Percentiles rank a stretch among this genome's conserved stretches.
Evolutionary conservation across 164 flowering plant genomes (phyloP).

Genomic region (Tetrastigma voinierianum): DNA sequence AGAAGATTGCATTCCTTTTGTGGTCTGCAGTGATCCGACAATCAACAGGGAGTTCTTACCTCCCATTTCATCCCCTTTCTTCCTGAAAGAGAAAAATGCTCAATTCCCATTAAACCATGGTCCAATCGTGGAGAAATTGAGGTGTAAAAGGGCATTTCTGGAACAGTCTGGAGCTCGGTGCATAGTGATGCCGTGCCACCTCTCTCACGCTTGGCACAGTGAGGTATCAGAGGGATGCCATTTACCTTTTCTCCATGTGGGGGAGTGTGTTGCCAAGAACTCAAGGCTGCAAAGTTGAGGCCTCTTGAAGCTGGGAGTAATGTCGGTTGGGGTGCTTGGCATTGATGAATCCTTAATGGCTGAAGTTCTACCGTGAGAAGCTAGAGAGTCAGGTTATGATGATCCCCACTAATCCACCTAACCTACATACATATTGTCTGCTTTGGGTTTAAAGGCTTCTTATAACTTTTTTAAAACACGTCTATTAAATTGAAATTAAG

Average conservation of each 20-base stretch:
- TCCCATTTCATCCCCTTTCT: constrained; percentile 8
- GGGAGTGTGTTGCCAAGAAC: constrained; percentile 68
- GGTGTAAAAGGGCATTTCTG: constrained; percentile 41
- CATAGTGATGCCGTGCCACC: constrained; percentile 69
- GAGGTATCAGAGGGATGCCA: constrained; percentile 49
- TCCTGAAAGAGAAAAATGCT: constrained; percentile 12
- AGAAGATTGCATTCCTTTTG: constrained; percentile 37
- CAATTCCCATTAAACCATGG: constrained; percentile 15
- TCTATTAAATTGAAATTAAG: too few relatives aligned
- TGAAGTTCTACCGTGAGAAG: constrained; percentile 46
- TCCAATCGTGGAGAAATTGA: constrained; percentile 42
- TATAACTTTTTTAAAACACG: too few relatives aligned
- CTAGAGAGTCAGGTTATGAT: constrained; percentile 46
- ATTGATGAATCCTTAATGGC: constrained; percentile 31
- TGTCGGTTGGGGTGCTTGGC: constrained; percentile 48
- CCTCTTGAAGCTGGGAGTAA: constrained; percentile 57
- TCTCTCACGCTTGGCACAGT: constrained; percentile 46
- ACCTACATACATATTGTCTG: too few relatives aligned
- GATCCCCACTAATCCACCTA: too few relatives aligned
- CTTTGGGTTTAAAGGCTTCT: too few relatives aligned
- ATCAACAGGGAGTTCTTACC: constrained; percentile 27
- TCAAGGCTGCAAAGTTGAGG: constrained; percentile 55
- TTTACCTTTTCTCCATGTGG: constrained; percentile 52
- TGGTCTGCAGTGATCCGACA: constrained; percentile 50
- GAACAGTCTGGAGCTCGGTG: constrained; percentile 69